Percentiles rank a stretch among this genome's conserved stretches.
Evolutionary conservation across 1,284 basidiomycete genomes (phyloP).

Genomic region (Melampsora abietis-canadensis): DNA sequence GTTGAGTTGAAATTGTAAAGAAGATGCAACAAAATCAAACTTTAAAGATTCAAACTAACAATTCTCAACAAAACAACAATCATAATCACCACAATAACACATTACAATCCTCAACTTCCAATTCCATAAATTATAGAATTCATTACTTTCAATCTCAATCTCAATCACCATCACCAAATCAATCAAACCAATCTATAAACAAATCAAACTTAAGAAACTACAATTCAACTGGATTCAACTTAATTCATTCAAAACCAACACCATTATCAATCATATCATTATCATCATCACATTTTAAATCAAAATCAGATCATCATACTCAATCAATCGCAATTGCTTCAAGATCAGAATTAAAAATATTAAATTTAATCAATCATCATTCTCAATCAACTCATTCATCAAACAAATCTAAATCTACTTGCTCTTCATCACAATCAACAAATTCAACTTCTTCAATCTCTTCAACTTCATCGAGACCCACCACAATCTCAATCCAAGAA

Average conservation of each 20-base stretch:
- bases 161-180: slow-evolving; percentile 1
- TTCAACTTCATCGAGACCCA: slow-evolving; percentile 5
- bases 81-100: neutral
- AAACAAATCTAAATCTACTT: neutral
- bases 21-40: no score
- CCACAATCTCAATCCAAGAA: slow-evolving; percentile 22
- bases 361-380: slow-evolving; percentile 17
- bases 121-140: slow-evolving; percentile 15
- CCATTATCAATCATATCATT: slow-evolving; percentile 1
- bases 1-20: no score
- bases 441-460: neutral
- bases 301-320: slow-evolving; percentile 12
- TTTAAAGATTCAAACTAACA: no score
- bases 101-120: slow-evolving; percentile 19
- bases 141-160: slow-evolving; percentile 23
- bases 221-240: no score
- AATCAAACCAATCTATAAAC: neutral
- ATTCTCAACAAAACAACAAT: no score
- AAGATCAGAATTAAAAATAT: slow-evolving; percentile 24
- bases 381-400: slow-evolving; percentile 1
- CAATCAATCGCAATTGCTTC: slow-evolving; percentile 25
- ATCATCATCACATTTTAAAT: neutral
- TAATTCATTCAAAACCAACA: slow-evolving; percentile 5
- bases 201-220: slow-evolving; percentile 8
- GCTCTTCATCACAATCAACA: slow-evolving; percentile 6